These are phyloP conservation scores for Geotrichum reessii DNA, from an alignment of 1,139 yeast species.

Conservation along the genomic window DNA sequence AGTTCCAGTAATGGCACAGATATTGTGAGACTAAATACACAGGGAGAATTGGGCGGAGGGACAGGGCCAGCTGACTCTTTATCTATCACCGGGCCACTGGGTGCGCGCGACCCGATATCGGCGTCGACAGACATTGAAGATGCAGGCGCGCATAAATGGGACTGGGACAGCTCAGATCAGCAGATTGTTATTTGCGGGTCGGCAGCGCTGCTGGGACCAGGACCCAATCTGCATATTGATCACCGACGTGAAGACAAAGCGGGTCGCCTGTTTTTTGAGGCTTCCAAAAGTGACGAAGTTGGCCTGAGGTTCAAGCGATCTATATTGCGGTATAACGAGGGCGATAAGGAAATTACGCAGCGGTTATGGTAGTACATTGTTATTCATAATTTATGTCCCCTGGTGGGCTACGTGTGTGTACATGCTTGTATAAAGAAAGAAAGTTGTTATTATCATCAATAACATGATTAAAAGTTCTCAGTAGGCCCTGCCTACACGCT, in stretches of 20 bases:
- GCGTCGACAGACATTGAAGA: neutral
- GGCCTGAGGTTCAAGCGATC: conserved; percentile 5
- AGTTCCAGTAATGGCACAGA: neutral
- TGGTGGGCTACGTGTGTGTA: neutral
- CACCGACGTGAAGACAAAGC: neutral
- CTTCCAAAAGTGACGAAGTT: conserved; percentile 7
- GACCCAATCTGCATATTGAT: conserved; percentile 3
- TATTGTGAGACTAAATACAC: neutral
- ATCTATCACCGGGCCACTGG: neutral
- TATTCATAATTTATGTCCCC: neutral
- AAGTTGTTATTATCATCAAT: neutral
- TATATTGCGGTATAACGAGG: conserved; percentile 5
- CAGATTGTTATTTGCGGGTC: conserved; percentile 3
- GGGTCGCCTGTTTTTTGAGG: conserved; percentile 1
- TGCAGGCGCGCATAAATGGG: neutral
- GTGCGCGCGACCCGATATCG: neutral
- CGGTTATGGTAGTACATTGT: neutral
- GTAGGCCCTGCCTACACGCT: conserved; percentile 45
- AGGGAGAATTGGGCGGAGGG: neutral
- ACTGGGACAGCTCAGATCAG: conserved; percentile 10
- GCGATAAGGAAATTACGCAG: conserved; percentile 2
- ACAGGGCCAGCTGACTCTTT: neutral
- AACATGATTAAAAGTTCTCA: neutral
- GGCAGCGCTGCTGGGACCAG: conserved; percentile 2
- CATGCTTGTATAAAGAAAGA: neutral